Evolutionary conservation across 2,329 filamentous ascomycete species (phyloP).

Genomic region (Xylaria digitata): DNA sequence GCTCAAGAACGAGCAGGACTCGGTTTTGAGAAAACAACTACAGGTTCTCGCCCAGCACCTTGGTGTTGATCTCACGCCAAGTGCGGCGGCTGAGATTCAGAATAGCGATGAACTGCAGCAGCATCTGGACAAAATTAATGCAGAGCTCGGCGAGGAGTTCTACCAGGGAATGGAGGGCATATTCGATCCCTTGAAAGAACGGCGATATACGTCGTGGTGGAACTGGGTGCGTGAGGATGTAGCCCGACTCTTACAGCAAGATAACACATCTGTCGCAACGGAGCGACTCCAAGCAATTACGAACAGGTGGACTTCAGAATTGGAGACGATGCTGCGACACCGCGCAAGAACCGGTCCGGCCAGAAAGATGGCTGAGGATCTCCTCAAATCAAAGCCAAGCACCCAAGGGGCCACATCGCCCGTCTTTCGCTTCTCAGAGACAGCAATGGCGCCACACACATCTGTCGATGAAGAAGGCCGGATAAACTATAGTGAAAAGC

Average conservation of each 20-base stretch:
- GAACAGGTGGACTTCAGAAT: slow-evolving; percentile 89
- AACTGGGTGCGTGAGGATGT: slow-evolving; percentile 99
- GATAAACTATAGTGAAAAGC: slow-evolving; percentile 88
- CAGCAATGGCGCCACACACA: slow-evolving; percentile 91
- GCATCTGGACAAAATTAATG: slow-evolving; percentile 92
- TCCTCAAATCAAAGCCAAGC: slow-evolving; percentile 28
- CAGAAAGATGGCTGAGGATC: slow-evolving; percentile 17
- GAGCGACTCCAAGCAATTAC: slow-evolving; percentile 72
- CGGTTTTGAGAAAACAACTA: slow-evolving; percentile 97
- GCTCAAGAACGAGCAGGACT: slow-evolving; percentile 94
- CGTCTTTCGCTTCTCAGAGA: slow-evolving; percentile 92
- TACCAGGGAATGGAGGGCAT: slow-evolving; percentile 92
- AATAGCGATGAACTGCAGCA: slow-evolving; percentile 85
- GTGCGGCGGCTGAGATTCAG: slow-evolving; percentile 93
- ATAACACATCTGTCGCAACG: slow-evolving; percentile 1
- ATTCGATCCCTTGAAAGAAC: slow-evolving; percentile 92
- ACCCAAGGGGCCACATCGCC: slow-evolving; percentile 61
- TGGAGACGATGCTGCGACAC: slow-evolving; percentile 42
- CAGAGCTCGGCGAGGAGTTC: slow-evolving; percentile 96
- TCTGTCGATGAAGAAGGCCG: slow-evolving; percentile 91
- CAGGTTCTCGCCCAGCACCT: slow-evolving; percentile 95
- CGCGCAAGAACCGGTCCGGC: slow-evolving; percentile 13
- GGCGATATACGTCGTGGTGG: slow-evolving; percentile 98
- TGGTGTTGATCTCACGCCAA: slow-evolving; percentile 88
- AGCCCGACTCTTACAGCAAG: slow-evolving; percentile 28